Conservation (phyloP, 2,329 filamentous ascomycete species). For the Sporothrix pseudoabietina region DNA sequence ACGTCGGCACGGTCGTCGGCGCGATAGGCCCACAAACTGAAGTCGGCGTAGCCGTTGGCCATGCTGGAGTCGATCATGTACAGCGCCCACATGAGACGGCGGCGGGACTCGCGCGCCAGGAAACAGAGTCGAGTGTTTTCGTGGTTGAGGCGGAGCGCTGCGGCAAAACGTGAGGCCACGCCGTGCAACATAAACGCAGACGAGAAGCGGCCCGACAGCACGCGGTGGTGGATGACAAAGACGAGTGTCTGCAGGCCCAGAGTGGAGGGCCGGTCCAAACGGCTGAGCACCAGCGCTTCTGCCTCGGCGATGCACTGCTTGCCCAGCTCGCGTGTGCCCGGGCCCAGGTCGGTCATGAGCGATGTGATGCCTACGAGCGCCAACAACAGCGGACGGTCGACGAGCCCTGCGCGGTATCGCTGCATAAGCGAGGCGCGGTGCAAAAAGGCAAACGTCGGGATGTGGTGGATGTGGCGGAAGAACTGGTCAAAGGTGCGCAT, state of each 20-base stretch:
- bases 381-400: conserved; percentile 57
- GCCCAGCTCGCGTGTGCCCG: conserved; percentile 55
- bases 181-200: conserved; percentile 53
- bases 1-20: conserved; percentile 39
- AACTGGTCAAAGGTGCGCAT: conserved; percentile 58
- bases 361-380: conserved; percentile 60
- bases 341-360: conserved; percentile 57
- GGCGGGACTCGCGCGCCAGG: conserved; percentile 49
- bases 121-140: conserved; percentile 51
- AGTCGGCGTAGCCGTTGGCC: conserved; percentile 51
- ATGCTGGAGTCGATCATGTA: conserved; percentile 53
- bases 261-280: conserved; percentile 58
- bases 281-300: conserved; percentile 54
- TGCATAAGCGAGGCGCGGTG: conserved; percentile 63
- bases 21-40: conserved; percentile 48
- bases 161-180: conserved; percentile 51
- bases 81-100: conserved; percentile 53
- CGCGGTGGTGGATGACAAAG: conserved; percentile 52
- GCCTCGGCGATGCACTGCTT: conserved; percentile 58
- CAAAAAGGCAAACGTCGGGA: conserved; percentile 61
- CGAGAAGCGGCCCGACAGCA: conserved; percentile 50
- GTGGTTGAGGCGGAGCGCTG: conserved; percentile 53
- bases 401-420: conserved; percentile 58
- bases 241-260: conserved; percentile 56
- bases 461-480: conserved; percentile 61